Evolutionary conservation across 2,329 filamentous ascomycete genomes (phyloP).

Genomic region (Fusarium decemcellulare): DNA sequence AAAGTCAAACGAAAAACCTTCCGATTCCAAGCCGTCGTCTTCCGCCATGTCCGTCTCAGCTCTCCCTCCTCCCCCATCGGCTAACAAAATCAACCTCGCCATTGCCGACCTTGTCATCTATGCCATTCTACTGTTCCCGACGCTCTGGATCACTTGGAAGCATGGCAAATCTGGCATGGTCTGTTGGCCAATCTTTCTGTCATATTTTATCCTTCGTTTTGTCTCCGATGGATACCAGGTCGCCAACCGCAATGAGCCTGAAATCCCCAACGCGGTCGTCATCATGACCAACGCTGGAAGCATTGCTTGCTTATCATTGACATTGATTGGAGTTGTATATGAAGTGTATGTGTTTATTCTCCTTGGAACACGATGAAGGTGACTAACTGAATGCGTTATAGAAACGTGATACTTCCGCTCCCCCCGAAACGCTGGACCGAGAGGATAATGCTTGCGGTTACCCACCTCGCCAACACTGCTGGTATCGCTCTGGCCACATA

Average conservation of each 20-base stretch:
- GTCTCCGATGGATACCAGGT: conserved; percentile 45
- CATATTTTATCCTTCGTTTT: conserved; percentile 42
- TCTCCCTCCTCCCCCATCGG: conserved; percentile 1
- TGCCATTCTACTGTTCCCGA: conserved; percentile 32
- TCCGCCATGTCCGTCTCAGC: not conserved
- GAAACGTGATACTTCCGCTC: conserved; percentile 4
- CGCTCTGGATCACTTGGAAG: conserved; percentile 44
- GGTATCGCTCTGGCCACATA: conserved; percentile 29
- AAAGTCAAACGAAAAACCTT: too few species aligned
- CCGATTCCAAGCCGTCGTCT: not conserved
- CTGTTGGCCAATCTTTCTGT: conserved; percentile 49
- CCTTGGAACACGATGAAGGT: not conserved
- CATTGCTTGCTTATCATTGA: conserved; percentile 45
- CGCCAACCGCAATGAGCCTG: conserved; percentile 34
- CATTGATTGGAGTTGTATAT: conserved; percentile 47
- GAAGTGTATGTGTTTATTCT: conserved; percentile 39
- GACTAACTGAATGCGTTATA: not conserved
- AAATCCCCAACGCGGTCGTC: conserved; percentile 39
- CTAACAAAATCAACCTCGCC: conserved; percentile 25
- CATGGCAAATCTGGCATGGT: conserved; percentile 49
- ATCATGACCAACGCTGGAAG: conserved; percentile 48
- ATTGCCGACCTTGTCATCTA: conserved; percentile 43
- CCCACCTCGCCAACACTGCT: conserved; percentile 21
- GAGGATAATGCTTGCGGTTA: conserved; percentile 20
- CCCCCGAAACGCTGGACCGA: conserved; percentile 13